Evolutionary conservation across 352 stramenopile genomes (phyloP).

Genomic region (Pythium sp.): DNA sequence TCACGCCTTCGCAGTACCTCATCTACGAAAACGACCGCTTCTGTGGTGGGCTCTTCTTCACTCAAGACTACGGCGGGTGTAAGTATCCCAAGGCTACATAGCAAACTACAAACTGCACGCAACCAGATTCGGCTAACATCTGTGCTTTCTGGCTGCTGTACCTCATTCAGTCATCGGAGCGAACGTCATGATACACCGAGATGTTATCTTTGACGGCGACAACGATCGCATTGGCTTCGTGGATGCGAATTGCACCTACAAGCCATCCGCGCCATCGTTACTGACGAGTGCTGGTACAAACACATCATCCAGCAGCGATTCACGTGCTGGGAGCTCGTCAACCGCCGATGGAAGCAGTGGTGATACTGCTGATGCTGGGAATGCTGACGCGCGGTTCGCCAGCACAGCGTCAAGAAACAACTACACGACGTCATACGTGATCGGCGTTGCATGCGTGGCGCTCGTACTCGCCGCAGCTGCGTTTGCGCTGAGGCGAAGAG

Average conservation of each 20-base stretch:
- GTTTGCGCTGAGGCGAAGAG: not conserved
- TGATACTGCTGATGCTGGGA: not conserved
- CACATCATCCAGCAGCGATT: not conserved
- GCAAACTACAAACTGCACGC: not conserved
- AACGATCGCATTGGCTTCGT: conserved; percentile 46
- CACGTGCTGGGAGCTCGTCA: not conserved
- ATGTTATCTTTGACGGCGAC: conserved; percentile 47
- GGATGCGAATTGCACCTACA: conserved; percentile 28
- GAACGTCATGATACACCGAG: conserved; percentile 45
- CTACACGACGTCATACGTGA: not conserved
- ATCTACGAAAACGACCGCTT: conserved; percentile 29
- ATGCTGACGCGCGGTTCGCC: not conserved
- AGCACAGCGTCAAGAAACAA: not conserved
- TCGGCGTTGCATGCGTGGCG: not conserved
- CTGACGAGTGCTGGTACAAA: not conserved
- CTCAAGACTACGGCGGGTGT: conserved; percentile 34
- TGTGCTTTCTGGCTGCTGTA: not conserved
- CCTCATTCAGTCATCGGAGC: conserved; percentile 23
- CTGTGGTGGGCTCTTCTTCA: conserved; percentile 35
- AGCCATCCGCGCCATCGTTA: not conserved
- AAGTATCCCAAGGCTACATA: not conserved
- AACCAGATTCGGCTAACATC: not conserved
- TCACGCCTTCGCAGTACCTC: conserved; percentile 35
- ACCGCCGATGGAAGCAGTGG: not conserved
- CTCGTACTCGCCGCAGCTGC: not conserved